phyloP scores from a whole-genome alignment of 352 stramenopile genomes.

The Vaucheria bursata region DNA sequence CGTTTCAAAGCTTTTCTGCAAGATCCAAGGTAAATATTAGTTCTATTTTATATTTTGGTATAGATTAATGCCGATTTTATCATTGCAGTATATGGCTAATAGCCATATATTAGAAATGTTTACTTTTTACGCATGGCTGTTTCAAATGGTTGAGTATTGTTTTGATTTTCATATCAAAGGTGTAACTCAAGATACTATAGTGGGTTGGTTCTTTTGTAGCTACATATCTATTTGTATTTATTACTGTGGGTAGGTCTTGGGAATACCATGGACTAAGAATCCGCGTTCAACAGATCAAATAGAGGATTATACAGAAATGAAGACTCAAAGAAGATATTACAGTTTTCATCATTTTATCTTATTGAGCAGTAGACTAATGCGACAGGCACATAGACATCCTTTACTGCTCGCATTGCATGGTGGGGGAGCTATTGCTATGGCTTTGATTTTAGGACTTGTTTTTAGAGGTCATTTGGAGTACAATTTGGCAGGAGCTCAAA shows the following conservation, averaged over 20 bases:
- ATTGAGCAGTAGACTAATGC: conserved; percentile 12
- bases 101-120: neutral
- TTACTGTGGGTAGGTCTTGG: too few species aligned
- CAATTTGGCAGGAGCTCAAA: conserved; percentile 24
- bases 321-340: too few species aligned
- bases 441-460: conserved; percentile 8
- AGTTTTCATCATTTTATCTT: too few species aligned
- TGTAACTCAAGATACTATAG: too few species aligned
- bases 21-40: neutral
- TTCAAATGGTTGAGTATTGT: too few species aligned
- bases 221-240: too few species aligned
- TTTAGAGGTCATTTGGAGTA: conserved; percentile 14
- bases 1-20: neutral
- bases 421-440: conserved; percentile 21
- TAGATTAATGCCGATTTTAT: neutral
- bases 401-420: conserved; percentile 26
- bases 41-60: neutral
- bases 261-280: too few species aligned
- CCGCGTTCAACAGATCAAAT: too few species aligned
- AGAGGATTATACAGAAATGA: too few species aligned
- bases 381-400: conserved; percentile 15
- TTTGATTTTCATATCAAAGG: too few species aligned
- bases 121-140: conserved; percentile 11
- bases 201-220: conserved; percentile 9
- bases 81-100: neutral